Evolutionary conservation across 1,284 basidiomycete species (phyloP).

Genomic region (Sporisorium exsertum): DNA sequence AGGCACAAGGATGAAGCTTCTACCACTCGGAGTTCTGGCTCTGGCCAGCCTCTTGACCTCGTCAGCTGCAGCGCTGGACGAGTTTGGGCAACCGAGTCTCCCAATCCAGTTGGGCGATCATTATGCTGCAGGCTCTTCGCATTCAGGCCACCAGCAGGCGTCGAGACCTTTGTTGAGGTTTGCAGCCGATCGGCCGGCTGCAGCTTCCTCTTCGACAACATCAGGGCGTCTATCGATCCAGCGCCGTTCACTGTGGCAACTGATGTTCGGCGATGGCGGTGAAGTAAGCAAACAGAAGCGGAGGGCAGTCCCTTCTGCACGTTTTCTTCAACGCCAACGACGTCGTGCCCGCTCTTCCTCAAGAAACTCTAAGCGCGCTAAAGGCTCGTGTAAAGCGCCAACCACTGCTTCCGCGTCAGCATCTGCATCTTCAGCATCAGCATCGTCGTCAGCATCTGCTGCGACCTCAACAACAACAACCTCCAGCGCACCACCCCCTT

Average conservation of each 20-base stretch:
- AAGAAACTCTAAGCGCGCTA: slow-evolving; percentile 12
- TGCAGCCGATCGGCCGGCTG: slow-evolving; percentile 11
- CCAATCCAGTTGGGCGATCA: not conserved
- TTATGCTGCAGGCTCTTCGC: not conserved
- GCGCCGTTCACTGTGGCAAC: slow-evolving; percentile 33
- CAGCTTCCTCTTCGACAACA: not conserved
- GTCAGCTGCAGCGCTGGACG: slow-evolving; percentile 16
- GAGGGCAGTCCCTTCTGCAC: slow-evolving; percentile 50
- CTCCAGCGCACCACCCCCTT: not conserved
- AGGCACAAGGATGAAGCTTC: slow-evolving; percentile 28
- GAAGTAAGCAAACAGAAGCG: slow-evolving; percentile 15
- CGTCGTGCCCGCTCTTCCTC: not conserved
- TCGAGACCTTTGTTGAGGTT: slow-evolving; percentile 11
- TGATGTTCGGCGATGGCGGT: slow-evolving; percentile 15
- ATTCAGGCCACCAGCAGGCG: not conserved
- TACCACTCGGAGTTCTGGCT: slow-evolving; percentile 32
- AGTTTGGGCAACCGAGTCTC: not conserved
- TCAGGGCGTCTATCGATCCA: not conserved
- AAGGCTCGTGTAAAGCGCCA: slow-evolving; percentile 24
- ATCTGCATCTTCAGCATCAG: not conserved
- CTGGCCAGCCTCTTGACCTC: slow-evolving; percentile 25
- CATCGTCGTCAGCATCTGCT: not conserved
- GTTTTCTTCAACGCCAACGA: slow-evolving; percentile 6
- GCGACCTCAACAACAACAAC: not conserved
- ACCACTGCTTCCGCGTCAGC: slow-evolving; percentile 12